Conservation (phyloP, 2,329 filamentous ascomycete species). For the Drechmeria coniospora region DNA sequence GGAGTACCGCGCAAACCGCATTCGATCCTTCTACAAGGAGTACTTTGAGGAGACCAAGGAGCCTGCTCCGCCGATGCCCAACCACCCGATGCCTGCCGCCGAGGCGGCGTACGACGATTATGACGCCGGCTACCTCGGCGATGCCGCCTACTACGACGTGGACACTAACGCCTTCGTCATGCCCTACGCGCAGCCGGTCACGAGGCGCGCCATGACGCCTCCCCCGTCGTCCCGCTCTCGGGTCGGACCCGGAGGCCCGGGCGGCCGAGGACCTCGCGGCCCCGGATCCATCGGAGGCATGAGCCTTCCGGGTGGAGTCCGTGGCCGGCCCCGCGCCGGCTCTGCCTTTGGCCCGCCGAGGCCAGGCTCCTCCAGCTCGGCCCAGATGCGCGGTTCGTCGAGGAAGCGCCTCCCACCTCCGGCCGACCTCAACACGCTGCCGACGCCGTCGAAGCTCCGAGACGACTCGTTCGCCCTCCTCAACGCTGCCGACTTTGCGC, state of each 20-base stretch:
- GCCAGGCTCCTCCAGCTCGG: constrained; percentile 50
- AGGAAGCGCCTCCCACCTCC: constrained; percentile 52
- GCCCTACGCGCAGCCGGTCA: constrained; percentile 73
- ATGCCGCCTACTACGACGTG: constrained; percentile 51
- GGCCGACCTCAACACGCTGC: constrained; percentile 55
- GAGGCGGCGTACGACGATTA: constrained; percentile 50
- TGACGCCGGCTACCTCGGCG: constrained; percentile 52
- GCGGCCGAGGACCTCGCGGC: constrained; percentile 9
- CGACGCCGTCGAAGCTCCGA: constrained; percentile 70
- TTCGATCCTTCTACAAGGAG: constrained; percentile 98
- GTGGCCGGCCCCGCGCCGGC: constrained; percentile 40
- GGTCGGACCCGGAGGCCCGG: constrained; percentile 15
- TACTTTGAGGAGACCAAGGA: constrained; percentile 81
- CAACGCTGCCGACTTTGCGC: constrained; percentile 69
- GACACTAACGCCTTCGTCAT: constrained; percentile 57
- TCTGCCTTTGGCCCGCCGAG: constrained; percentile 17
- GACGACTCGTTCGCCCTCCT: constrained; percentile 64
- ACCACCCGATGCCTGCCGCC: constrained; percentile 8
- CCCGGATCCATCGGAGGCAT: constrained; percentile 33
- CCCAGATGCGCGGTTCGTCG: constrained; percentile 24
- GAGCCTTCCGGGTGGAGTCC: constrained; percentile 27
- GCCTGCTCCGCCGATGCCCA: constrained; percentile 24
- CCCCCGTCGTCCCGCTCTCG: constrained; percentile 48
- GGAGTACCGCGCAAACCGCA: constrained; percentile 86
- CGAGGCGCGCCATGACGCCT: constrained; percentile 88